These are phyloP conservation scores for Calonectria hawksworthii DNA, from an alignment of 2,329 filamentous ascomycete species.

Conservation along the genomic window DNA sequence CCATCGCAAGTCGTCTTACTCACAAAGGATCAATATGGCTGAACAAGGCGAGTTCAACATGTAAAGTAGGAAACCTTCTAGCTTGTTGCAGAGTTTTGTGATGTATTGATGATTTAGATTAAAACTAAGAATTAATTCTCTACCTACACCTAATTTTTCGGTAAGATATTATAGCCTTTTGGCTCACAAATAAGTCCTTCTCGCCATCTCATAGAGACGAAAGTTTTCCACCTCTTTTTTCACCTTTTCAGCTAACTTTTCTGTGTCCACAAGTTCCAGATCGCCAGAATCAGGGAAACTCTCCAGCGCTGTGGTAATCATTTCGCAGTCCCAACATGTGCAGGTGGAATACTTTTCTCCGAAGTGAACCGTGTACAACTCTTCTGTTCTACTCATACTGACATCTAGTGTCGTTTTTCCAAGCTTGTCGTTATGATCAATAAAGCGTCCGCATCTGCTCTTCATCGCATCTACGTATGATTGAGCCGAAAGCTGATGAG, in stretches of 20 bases:
- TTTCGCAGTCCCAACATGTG: neutral
- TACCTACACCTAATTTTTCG: no score
- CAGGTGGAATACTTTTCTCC: neutral
- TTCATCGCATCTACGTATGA: neutral
- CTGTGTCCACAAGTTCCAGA: neutral
- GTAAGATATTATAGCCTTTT: neutral
- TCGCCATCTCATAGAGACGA: neutral
- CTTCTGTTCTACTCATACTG: neutral
- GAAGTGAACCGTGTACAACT: neutral
- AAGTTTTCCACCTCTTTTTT: neutral
- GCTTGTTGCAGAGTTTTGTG: neutral
- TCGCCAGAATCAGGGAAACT: neutral
- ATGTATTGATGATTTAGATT: no score
- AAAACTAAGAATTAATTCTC: neutral
- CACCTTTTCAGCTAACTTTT: neutral
- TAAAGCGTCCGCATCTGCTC: neutral
- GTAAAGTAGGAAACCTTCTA: neutral
- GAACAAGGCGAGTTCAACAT: neutral
- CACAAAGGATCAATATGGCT: neutral
- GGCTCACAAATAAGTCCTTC: neutral
- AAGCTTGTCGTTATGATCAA: slow-evolving; percentile 4
- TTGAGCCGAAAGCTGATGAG: neutral
- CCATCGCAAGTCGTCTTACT: neutral
- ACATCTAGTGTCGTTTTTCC: neutral
- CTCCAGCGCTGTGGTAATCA: neutral